Conservation (phyloP, 2,329 filamentous ascomycete genomes). For the Nannizzia gypsea region DNA sequence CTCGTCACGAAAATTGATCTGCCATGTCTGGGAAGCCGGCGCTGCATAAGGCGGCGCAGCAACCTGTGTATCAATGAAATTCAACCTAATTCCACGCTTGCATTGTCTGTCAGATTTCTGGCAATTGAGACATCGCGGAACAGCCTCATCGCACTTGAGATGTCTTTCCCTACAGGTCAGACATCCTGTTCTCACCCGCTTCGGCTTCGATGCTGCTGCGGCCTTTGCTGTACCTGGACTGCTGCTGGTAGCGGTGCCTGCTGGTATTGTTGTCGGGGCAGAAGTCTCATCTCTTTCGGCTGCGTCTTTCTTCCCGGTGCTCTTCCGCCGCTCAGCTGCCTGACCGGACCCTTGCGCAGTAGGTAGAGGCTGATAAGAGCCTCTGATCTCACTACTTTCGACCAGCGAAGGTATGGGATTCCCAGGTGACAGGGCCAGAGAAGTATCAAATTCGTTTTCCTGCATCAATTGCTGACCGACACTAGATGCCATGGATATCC, state of each 20-base stretch:
- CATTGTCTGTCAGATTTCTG: conserved; percentile 76
- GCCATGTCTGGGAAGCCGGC: conserved; percentile 52
- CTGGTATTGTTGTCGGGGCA: background rate
- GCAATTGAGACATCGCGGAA: conserved; percentile 62
- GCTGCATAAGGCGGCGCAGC: conserved; percentile 52
- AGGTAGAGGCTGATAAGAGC: conserved; percentile 10
- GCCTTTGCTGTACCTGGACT: conserved; percentile 15
- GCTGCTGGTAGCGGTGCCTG: conserved; percentile 4
- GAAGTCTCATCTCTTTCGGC: background rate
- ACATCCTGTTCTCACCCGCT: conserved; percentile 78
- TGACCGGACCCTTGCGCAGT: background rate
- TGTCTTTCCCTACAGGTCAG: conserved; percentile 81
- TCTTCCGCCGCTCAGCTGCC: conserved; percentile 7
- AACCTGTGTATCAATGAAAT: conserved; percentile 78
- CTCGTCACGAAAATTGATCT: conserved; percentile 74
- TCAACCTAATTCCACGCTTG: conserved; percentile 73
- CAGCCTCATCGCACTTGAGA: conserved; percentile 76
- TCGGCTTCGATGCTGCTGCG: conserved; percentile 47
- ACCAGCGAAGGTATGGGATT: conserved; percentile 8
- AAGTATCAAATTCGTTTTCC: conserved; percentile 17
- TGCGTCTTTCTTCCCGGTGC: conserved; percentile 1
- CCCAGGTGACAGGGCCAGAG: conserved; percentile 13
- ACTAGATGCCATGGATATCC: conserved; percentile 17
- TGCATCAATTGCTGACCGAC: conserved; percentile 15
- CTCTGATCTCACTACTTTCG: conserved; percentile 10